phyloP scores from a whole-genome alignment of 2,329 filamentous ascomycete species.

The Pseudogymnoascus sp. region DNA sequence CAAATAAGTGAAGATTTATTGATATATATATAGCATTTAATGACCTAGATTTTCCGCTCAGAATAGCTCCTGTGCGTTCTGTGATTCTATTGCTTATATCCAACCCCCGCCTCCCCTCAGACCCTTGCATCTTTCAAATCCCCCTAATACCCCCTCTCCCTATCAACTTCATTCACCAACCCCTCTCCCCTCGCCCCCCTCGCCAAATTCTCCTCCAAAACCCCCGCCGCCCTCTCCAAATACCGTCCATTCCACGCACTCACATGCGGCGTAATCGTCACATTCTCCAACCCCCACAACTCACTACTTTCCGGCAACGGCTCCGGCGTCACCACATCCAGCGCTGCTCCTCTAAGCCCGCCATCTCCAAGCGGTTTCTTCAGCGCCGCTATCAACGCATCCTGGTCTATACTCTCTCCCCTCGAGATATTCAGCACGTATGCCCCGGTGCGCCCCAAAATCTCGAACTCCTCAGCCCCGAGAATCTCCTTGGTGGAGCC shows the following conservation, averaged over 20 bases:
- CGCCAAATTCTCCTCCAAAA: constrained; percentile 50
- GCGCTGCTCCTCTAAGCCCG: constrained; percentile 50
- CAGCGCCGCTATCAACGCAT: constrained; percentile 49
- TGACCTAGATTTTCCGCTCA: neutral
- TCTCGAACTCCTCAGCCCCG: constrained; percentile 30
- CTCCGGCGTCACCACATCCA: constrained; percentile 63
- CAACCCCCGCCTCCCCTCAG: neutral
- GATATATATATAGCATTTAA: neutral
- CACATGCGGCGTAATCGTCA: constrained; percentile 57
- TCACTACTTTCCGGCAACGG: constrained; percentile 52
- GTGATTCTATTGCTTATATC: neutral
- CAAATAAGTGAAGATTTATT: neutral
- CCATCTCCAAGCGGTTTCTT: constrained; percentile 30
- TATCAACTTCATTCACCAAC: constrained; percentile 54
- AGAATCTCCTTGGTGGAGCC: constrained; percentile 32
- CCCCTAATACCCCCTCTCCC: constrained; percentile 50
- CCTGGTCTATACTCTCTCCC: constrained; percentile 52
- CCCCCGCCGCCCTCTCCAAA: constrained; percentile 46
- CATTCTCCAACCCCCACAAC: constrained; percentile 55
- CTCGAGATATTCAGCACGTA: constrained; percentile 58
- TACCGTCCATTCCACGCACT: constrained; percentile 48
- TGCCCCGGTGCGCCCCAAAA: constrained; percentile 33
- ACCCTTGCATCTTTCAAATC: neutral
- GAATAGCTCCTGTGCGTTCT: neutral
- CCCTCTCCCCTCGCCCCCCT: constrained; percentile 42